Evolutionary conservation across 2,329 filamentous ascomycete genomes (phyloP), one percentile per base, ranked within the genome.

Genomic region (Lachnellula occidentalis): DNA sequence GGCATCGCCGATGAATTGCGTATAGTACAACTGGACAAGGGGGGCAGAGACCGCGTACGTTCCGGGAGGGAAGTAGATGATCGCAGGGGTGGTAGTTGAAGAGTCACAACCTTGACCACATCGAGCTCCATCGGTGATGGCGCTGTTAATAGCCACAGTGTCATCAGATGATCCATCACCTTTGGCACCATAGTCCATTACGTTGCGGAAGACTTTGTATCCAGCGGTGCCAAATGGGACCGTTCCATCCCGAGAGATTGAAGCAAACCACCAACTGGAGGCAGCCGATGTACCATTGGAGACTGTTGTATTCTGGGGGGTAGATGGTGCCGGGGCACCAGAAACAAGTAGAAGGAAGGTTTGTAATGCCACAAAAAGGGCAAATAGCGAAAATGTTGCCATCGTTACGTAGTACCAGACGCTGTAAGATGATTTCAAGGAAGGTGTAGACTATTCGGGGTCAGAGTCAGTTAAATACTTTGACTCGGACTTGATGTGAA

Each of bases 11-110:
- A 96, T 78, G 58, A 97, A 82, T 70, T 96, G 91, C 9, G 92
- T 95, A 76, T 96, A 96, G 78, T 97, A 97, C 72, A 86, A 87
- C 70, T 91, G 87, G 50, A 91, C 73, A 61, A 97, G 82, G 21
- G 92, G 89, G 66, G 77, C 80, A 68, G 84, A 90, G 64, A 97
- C 85, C 17, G 88, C 67, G 68, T 96, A 97, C 54, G 85, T 95
- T 61, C 92, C 92, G 11, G 89, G 78, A 39, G 91, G 92, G 49
- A 97, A 95, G 76, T 95, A 97, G 51, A 97, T 83, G 14, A 97
- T 75, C 24, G 90, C 92, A 0, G 92, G 92, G 1, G 84, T 83
- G n/a, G 81, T 81, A 3, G 92, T 97, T 34, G 81, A 83, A 1
- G 90, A 95, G 69, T 94, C 88, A 69, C 92, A 97, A 58, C 83